Evolutionary conservation across 768 basidiomycete genomes (phyloP), one percentile per base, ranked within the genome.

Genomic region (Mycena indigotica): DNA sequence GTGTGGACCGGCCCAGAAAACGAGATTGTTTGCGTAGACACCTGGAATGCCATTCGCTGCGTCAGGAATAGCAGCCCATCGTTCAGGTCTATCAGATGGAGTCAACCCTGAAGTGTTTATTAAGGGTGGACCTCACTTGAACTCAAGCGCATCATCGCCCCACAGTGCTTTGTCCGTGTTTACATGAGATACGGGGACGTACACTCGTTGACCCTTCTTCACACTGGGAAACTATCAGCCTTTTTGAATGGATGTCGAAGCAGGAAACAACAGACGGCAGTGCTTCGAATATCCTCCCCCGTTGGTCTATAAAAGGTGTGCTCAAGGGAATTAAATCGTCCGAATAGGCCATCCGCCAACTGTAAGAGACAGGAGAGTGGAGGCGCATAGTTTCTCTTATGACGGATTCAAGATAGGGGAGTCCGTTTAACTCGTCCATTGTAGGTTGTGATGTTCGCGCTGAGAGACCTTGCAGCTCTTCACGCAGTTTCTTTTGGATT

Each of bases 321-420:
- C 48, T 41, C 0, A 72, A 46, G 2, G 71, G 71, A 46, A 72
- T 65, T 12, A 67, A 48, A 55, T 69, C 66, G 54, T 70, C 67
- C 44, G 60, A 45, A 21, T 50, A 52, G 6, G 69, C 69, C 21
- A 65, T 48, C 29, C 71, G 46, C 15, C 65, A 55, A 1, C 70
- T 66, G 35, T 48, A 45, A 4, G 66, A 57, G 10, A 77, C 68
- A 5, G 72, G 70, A 1, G 73, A 44, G 50, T 76, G 65, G 25
- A 72, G 46, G 1, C 76, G 67, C 17, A 78, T 63, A 2, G 68
- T 68, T 65, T 78, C 76, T 21, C 69, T 67, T 10, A 74, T 64
- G 32, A 76, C 69, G 28, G 59, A 59, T 55, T 80, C 81, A 28
- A 82, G 72, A 61, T 79, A 79, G 0, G 75, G 71, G 24, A 83